Conservation (phyloP, 345 rosid species). For the Zanthoxylum bungeanum region DNA sequence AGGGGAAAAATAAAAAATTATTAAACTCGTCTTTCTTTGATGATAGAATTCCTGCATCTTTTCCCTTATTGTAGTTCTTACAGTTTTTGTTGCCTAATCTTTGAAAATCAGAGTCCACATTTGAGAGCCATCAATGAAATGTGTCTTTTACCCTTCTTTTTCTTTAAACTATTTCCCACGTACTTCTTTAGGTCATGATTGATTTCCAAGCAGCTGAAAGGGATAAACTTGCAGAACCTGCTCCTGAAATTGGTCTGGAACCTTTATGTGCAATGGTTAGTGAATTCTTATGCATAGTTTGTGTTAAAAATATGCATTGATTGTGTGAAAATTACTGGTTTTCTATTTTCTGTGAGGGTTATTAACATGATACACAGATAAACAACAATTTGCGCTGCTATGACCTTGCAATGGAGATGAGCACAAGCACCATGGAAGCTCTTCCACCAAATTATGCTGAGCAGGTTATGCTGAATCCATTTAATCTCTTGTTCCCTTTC, state of each 20-base stretch:
- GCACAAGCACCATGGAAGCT: constrained; percentile 85
- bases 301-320: not conserved
- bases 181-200: constrained; percentile 78
- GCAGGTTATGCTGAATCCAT: constrained; percentile 52
- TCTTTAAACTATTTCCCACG: constrained; percentile 1
- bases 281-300: constrained; percentile 16
- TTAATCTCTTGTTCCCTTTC: constrained; percentile 10
- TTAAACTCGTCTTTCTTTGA: not conserved
- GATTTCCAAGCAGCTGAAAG: constrained; percentile 98
- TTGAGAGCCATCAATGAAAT: not conserved
- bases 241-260: constrained; percentile 93
- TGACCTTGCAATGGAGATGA: constrained; percentile 96
- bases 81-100: not conserved
- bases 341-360: constrained; percentile 4
- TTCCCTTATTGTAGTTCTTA: not conserved
- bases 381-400: constrained; percentile 98
- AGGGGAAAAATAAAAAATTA: not conserved
- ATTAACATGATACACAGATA: constrained; percentile 44
- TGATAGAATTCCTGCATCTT: not conserved
- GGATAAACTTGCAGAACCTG: constrained; percentile 82
- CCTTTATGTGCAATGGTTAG: constrained; percentile 96
- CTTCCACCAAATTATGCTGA: constrained; percentile 97
- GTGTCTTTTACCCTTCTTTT: not conserved
- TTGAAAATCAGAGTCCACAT: not conserved
- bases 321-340: constrained; percentile 10